These are phyloP conservation scores for Akanthomyces dipterigenus DNA, from an alignment of 2,329 filamentous ascomycete genomes.

Conservation along the genomic window DNA sequence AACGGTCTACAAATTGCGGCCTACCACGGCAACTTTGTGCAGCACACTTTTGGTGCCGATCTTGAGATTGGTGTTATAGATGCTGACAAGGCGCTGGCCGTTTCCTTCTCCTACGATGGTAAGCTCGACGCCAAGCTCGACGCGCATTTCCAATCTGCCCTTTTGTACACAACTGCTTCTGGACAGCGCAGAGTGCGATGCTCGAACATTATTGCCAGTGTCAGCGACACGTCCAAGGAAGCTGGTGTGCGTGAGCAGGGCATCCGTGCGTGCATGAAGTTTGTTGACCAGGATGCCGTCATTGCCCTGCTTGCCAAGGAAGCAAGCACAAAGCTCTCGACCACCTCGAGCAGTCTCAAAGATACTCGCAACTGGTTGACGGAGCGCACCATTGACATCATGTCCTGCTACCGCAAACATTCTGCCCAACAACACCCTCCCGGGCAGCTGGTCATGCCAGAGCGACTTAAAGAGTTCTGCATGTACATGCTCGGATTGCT, in stretches of 20 bases:
- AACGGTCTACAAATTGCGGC: slow-evolving; percentile 87
- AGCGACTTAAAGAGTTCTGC: slow-evolving; percentile 90
- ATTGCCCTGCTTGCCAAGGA: slow-evolving; percentile 87
- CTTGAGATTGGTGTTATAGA: slow-evolving; percentile 90
- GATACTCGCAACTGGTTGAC: slow-evolving; percentile 78
- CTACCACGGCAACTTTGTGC: slow-evolving; percentile 96
- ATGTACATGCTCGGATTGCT: slow-evolving; percentile 92
- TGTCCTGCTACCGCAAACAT: slow-evolving; percentile 88
- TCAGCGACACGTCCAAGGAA: slow-evolving; percentile 59
- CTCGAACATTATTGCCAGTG: slow-evolving; percentile 86
- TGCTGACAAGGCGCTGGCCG: slow-evolving; percentile 84
- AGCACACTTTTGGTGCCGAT: slow-evolving; percentile 91
- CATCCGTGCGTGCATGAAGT: slow-evolving; percentile 79
- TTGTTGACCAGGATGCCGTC: slow-evolving; percentile 93
- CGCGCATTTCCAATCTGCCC: slow-evolving; percentile 91
- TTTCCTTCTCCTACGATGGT: slow-evolving; percentile 91
- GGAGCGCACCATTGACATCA: slow-evolving; percentile 87
- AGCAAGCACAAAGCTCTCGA: slow-evolving; percentile 74
- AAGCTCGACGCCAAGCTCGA: slow-evolving; percentile 96
- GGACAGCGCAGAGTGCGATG: slow-evolving; percentile 88
- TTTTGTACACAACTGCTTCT: slow-evolving; percentile 87
- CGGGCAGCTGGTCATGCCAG: slow-evolving; percentile 88
- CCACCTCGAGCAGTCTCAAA: slow-evolving; percentile 65
- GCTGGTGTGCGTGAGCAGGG: slow-evolving; percentile 38
- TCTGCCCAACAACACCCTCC: slow-evolving; percentile 81